Evolutionary conservation across 352 stramenopile genomes (phyloP).

Genomic region (Aphanomyces stellatus): DNA sequence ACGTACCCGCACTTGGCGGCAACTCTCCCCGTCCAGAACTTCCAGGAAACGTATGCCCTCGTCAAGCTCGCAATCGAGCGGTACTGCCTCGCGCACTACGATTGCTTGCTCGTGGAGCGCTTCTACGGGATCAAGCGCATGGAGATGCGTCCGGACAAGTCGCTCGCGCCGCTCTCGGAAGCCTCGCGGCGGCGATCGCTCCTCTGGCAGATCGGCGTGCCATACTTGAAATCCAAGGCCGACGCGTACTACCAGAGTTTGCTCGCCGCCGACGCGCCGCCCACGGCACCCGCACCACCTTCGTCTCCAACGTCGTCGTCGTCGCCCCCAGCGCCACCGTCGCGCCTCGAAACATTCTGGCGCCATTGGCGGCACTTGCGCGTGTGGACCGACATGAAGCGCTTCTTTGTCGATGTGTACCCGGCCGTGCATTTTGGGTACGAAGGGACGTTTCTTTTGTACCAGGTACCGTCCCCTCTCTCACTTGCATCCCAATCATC

Average conservation of each 20-base stretch:
- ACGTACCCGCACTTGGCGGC: constrained; percentile 56
- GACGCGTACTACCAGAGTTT: constrained; percentile 20
- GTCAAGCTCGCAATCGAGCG: constrained; percentile 46
- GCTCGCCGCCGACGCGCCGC: neutral
- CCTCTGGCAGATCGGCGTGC: constrained; percentile 5
- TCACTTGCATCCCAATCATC: neutral
- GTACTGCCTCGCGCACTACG: constrained; percentile 70
- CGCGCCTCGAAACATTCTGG: constrained; percentile 29
- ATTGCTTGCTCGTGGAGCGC: constrained; percentile 68
- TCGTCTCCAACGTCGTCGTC: neutral
- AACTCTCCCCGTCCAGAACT: constrained; percentile 42
- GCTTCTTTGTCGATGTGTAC: constrained; percentile 53
- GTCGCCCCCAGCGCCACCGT: neutral
- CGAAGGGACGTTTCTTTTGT: constrained; percentile 73
- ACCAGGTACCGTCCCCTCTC: constrained; percentile 34
- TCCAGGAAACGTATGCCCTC: constrained; percentile 75
- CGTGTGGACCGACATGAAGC: constrained; percentile 42
- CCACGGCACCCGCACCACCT: neutral
- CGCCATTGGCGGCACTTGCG: constrained; percentile 37
- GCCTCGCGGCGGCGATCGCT: neutral
- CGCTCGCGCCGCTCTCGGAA: neutral
- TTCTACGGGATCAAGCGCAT: constrained; percentile 84
- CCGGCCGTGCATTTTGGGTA: constrained; percentile 72
- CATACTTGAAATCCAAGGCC: constrained; percentile 18
- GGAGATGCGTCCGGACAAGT: neutral